Evolutionary conservation across 164 flowering plant genomes (phyloP).

Genomic region (Chloranthus sessilifolius): DNA sequence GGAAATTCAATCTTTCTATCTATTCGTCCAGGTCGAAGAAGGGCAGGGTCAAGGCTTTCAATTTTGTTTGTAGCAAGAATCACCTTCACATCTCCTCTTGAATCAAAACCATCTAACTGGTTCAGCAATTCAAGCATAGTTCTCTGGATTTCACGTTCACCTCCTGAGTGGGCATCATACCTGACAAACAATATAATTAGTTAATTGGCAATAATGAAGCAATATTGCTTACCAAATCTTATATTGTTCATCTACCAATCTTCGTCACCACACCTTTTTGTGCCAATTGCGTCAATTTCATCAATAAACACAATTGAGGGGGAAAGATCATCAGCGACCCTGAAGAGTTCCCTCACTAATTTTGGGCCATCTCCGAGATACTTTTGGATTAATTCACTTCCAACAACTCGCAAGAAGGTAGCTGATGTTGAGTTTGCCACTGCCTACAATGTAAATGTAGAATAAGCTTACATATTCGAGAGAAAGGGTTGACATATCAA

Average conservation of each 20-base stretch:
- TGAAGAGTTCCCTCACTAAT: slow-evolving; percentile 84
- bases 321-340: slow-evolving; percentile 94
- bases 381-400: slow-evolving; percentile 89
- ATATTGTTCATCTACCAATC: background rate
- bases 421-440: slow-evolving; percentile 97
- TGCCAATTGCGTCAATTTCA: slow-evolving; percentile 95
- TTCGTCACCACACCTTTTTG: slow-evolving; percentile 55
- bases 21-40: slow-evolving; percentile 88
- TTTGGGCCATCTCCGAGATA: slow-evolving; percentile 97
- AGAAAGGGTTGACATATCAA: too few species aligned
- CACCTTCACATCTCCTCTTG: slow-evolving; percentile 90
- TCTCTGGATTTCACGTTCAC: slow-evolving; percentile 96
- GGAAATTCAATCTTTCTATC: slow-evolving; percentile 94
- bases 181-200: slow-evolving; percentile 23
- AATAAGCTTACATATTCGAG: too few species aligned
- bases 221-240: too few species aligned
- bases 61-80: slow-evolving; percentile 90
- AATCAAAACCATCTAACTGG: slow-evolving; percentile 94
- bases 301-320: slow-evolving; percentile 96
- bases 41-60: slow-evolving; percentile 90
- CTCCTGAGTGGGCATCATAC: slow-evolving; percentile 93
- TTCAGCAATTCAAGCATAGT: slow-evolving; percentile 88
- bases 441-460: slow-evolving; percentile 43
- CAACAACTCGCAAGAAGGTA: slow-evolving; percentile 88
- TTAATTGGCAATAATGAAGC: background rate